Evolutionary conservation across 208 protist genomes (phyloP), one percentile per base, ranked within the genome.

Genomic region (Leishmania major): DNA sequence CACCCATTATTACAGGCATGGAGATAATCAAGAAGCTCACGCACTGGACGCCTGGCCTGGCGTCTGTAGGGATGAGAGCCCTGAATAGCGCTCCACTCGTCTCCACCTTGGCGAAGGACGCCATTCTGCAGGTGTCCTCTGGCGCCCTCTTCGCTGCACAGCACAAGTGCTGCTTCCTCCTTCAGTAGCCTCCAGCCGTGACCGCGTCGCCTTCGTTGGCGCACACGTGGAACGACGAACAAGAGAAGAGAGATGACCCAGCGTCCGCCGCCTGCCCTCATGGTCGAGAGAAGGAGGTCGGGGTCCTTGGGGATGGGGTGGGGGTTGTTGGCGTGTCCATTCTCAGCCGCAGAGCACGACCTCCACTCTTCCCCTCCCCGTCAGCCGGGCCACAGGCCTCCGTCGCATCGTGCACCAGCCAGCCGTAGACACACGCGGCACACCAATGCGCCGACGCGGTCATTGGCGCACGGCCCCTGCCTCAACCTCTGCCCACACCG

Each of bases 1-100:
- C 89, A 25, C 90, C 88, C 60, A 94, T 98, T 87, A 94, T 97
- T 73, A 77, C 88, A 0, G 86, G 88, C 53, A 96, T 96, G 93
- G 93, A 98, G 81, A 67, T 78, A 31, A 92, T 96, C 82, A 93
- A 96, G 86, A 86, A 84, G 31, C 40, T 94, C 25, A 88, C 90
- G 17, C 85, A 89, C 62, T 84, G 79, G 31, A 81, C 80, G 2
- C 94, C 94, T 0, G 89, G 88, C 17, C 72, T 96, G 10, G 82
- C 90, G 0, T 91, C 86, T 31, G 66, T 91, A 5, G 94, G 94
- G 25, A 97, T 97, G 94, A 91, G 88, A 77, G 84, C 79, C 0
- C 72, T 97, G 40, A 91, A 96, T 82, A 88, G 60, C 5, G n/a
- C 91, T 10, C 94, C 94, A 15, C 17, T 97, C 0, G 64, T 95